Percentiles rank a stretch among this genome's conserved stretches.
These are phyloP conservation scores for Nitzschia sp. DNA, from an alignment of 108 stramenopile genomes.

Conservation along the genomic window DNA sequence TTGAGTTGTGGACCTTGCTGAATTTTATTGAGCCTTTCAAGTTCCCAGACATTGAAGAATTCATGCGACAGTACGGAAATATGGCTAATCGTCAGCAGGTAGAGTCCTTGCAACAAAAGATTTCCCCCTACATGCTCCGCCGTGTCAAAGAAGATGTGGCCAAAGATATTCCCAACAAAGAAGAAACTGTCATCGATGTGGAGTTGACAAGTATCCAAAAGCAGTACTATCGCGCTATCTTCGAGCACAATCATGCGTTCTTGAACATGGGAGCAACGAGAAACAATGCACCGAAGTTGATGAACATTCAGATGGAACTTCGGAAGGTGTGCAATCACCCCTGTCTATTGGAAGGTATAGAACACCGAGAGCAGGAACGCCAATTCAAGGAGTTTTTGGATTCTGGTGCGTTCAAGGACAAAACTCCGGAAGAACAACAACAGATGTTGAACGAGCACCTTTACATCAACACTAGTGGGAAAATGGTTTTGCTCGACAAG, in stretches of 20 bases:
- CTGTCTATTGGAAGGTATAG: slow-evolving; percentile 92
- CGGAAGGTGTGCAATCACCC: slow-evolving; percentile 99
- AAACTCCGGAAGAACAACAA: slow-evolving; percentile 75
- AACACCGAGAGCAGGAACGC: slow-evolving; percentile 88
- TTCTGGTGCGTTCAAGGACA: slow-evolving; percentile 67
- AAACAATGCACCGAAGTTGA: slow-evolving; percentile 82
- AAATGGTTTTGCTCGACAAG: slow-evolving; percentile 99
- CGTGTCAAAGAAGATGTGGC: slow-evolving; percentile 98
- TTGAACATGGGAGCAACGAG: slow-evolving; percentile 82
- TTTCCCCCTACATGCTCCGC: slow-evolving; percentile 97
- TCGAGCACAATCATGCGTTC: slow-evolving; percentile 95
- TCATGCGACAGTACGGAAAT: slow-evolving; percentile 87
- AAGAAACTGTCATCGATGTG: slow-evolving; percentile 98
- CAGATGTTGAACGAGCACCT: slow-evolving; percentile 78
- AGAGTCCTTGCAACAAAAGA: slow-evolving; percentile 83
- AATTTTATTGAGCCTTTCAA: slow-evolving; percentile 95
- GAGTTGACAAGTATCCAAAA: slow-evolving; percentile 98
- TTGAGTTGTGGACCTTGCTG: slow-evolving; percentile 96
- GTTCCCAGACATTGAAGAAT: slow-evolving; percentile 90
- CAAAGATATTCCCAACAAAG: slow-evolving; percentile 97
- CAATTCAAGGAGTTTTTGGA: slow-evolving; percentile 69
- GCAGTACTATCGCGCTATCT: slow-evolving; percentile 98
- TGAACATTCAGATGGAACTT: slow-evolving; percentile 99
- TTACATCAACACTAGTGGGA: slow-evolving; percentile 88
- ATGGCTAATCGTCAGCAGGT: slow-evolving; percentile 92